Percentiles rank a stretch among this genome's conserved stretches.
These are phyloP conservation scores for Alternaria sp. DNA, from an alignment of 2,329 filamentous ascomycete genomes.

Conservation along the genomic window DNA sequence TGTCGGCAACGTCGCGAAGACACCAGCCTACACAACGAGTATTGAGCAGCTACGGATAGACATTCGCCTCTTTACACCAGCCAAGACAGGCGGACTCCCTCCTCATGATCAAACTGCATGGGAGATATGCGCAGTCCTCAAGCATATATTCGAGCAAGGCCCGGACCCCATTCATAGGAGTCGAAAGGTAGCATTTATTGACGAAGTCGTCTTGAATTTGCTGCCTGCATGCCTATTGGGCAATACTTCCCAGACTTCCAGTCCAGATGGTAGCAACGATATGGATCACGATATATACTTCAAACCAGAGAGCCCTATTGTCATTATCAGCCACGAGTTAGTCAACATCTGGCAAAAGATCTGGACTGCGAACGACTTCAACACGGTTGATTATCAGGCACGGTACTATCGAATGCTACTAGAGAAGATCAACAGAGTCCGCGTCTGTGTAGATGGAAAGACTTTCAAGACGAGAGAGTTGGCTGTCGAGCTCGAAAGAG, in stretches of 20 bases:
- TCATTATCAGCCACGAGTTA: constrained; percentile 24
- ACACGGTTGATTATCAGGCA: constrained; percentile 20
- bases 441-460: constrained; percentile 43
- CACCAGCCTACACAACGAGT: constrained; percentile 18
- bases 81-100: constrained; percentile 24
- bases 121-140: constrained; percentile 48
- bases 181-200: constrained; percentile 30
- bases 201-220: constrained; percentile 46
- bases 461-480: constrained; percentile 40
- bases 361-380: constrained; percentile 42
- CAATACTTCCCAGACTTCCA: background rate
- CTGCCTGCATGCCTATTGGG: constrained; percentile 25
- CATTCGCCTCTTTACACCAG: constrained; percentile 35
- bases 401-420: constrained; percentile 37
- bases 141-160: constrained; percentile 39
- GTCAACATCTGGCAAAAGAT: constrained; percentile 47
- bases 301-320: background rate
- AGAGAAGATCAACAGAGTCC: constrained; percentile 41
- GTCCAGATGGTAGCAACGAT: background rate
- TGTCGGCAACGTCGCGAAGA: background rate
- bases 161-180: constrained; percentile 26
- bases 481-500: constrained; percentile 44
- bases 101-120: constrained; percentile 40
- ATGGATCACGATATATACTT: background rate
- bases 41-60: constrained; percentile 45